Conservation (phyloP, 2,329 filamentous ascomycete species). For the Diaporthe eres region DNA sequence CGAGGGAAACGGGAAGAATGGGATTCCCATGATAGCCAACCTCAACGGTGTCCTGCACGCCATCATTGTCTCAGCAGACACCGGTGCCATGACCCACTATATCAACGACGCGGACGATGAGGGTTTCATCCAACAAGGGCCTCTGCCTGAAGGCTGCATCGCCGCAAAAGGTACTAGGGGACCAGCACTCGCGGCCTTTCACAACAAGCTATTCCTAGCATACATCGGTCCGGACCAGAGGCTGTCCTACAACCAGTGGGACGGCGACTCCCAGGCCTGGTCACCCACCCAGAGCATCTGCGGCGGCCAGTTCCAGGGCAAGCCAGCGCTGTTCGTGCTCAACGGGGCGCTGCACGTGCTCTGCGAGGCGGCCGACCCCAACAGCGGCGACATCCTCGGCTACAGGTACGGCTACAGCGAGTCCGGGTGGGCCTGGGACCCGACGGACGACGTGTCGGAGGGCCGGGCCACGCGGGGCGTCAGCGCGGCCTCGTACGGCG, state of each 20-base stretch:
- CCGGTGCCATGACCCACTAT: slow-evolving; percentile 50
- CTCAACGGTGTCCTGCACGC: slow-evolving; percentile 53
- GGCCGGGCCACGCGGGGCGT: slow-evolving; percentile 43
- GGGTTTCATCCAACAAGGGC: slow-evolving; percentile 45
- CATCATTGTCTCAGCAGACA: slow-evolving; percentile 47
- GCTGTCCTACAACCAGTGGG: slow-evolving; percentile 49
- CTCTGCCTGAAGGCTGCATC: slow-evolving; percentile 46
- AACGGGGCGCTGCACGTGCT: slow-evolving; percentile 51
- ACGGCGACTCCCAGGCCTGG: slow-evolving; percentile 45
- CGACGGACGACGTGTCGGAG: slow-evolving; percentile 51
- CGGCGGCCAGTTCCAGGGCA: slow-evolving; percentile 43
- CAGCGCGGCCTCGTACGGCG: slow-evolving; percentile 40
- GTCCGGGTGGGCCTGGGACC: slow-evolving; percentile 51
- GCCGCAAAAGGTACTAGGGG: slow-evolving; percentile 44
- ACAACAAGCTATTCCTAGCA: slow-evolving; percentile 53
- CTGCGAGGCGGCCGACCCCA: slow-evolving; percentile 46
- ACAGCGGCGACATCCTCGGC: slow-evolving; percentile 48
- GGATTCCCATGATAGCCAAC: slow-evolving; percentile 52
- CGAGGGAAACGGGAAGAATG: slow-evolving; percentile 41
- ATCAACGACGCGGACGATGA: slow-evolving; percentile 50
- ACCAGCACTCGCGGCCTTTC: slow-evolving; percentile 51
- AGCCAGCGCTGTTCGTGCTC: slow-evolving; percentile 53
- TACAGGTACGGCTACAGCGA: slow-evolving; percentile 49
- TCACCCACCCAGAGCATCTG: slow-evolving; percentile 23
- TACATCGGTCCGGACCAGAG: slow-evolving; percentile 48